Evolutionary conservation across 1,284 basidiomycete species (phyloP), one percentile per base, ranked within the genome.

Genomic region (Ustilago curta): DNA sequence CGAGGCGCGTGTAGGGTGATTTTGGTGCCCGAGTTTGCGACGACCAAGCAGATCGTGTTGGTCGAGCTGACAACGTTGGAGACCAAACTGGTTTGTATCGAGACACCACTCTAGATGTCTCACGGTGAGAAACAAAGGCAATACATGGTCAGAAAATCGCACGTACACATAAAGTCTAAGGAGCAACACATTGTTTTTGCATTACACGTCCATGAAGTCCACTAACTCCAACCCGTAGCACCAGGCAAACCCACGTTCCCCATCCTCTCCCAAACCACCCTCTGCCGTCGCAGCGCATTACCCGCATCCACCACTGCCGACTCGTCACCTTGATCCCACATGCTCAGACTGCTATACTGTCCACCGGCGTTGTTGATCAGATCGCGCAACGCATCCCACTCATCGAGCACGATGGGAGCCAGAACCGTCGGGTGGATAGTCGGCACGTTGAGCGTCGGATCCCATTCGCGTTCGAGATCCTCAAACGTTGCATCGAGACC

Each of bases 1-100:
- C 45, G 66, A 6, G 57, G 56, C n/a, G n/a, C n/a, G 72, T 87
- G 89, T 78, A 88, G 95, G 40, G 88, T 98, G 27, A 88, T 99
- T 18, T 87, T 97, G 55, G 87, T 98, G 14, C 97, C 97, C 0
- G 88, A 88, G 23, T 99, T 99, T 84, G 88, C 90, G 31, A 86
- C 89, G 69, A 89, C 89, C 5, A 90, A 90, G 4, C 84, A 88
- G 21, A 78, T 92, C n/a, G 90, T 90, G 4, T 84, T 92, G 25
- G 87, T 92, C 27, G 89, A 91, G 68, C 83, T 90, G 65, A 85
- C 86, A 75, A 89, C 88, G 19, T 85, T 91, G 55, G 88, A 88
- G 67, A 85, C 85, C 39, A 85, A 85, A 76, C 85, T 87, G 1
- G 79, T 88, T 16, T 58, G 50, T 21, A 43, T 71, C 40, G 56